Evolutionary conservation across 1,284 basidiomycete species (phyloP).

Genomic region (Apiotrichum akiyoshidainum): DNA sequence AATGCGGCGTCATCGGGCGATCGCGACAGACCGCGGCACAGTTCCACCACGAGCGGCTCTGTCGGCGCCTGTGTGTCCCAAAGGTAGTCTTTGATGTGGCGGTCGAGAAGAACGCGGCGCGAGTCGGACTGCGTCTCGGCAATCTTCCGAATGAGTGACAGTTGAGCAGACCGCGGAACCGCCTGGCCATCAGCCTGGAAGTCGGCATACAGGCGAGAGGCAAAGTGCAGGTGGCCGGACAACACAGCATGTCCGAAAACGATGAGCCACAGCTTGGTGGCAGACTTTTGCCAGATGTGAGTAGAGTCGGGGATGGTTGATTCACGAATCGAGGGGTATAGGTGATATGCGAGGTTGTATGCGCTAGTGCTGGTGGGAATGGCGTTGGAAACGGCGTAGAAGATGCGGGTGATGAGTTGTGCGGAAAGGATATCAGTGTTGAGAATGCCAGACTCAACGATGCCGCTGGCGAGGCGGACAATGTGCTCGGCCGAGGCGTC

Average conservation of each 20-base stretch:
- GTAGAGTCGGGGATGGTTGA: not conserved
- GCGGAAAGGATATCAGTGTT: constrained; percentile 1
- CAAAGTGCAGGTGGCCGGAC: constrained; percentile 31
- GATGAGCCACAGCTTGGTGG: constrained; percentile 16
- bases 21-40: constrained; percentile 29
- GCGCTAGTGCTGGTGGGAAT: constrained; percentile 9
- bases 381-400: constrained; percentile 12
- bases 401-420: constrained; percentile 7
- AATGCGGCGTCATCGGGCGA: constrained; percentile 26
- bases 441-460: constrained; percentile 13
- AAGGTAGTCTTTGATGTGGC: constrained; percentile 41
- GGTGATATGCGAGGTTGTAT: constrained; percentile 20
- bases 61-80: constrained; percentile 19
- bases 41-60: constrained; percentile 22
- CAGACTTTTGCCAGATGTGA: constrained; percentile 4
- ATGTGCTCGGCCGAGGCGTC: constrained; percentile 4
- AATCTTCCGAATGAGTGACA: constrained; percentile 31
- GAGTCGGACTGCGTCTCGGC: constrained; percentile 22
- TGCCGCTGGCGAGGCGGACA: constrained; percentile 9
- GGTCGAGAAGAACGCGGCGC: constrained; percentile 36
- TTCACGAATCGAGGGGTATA: constrained; percentile 20
- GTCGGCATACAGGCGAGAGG: constrained; percentile 42
- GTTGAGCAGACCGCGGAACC: constrained; percentile 18
- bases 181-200: constrained; percentile 30
- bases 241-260: constrained; percentile 22